These are phyloP conservation scores for Madurella mycetomatis DNA, from an alignment of 2,329 filamentous ascomycete genomes.

Conservation along the genomic window DNA sequence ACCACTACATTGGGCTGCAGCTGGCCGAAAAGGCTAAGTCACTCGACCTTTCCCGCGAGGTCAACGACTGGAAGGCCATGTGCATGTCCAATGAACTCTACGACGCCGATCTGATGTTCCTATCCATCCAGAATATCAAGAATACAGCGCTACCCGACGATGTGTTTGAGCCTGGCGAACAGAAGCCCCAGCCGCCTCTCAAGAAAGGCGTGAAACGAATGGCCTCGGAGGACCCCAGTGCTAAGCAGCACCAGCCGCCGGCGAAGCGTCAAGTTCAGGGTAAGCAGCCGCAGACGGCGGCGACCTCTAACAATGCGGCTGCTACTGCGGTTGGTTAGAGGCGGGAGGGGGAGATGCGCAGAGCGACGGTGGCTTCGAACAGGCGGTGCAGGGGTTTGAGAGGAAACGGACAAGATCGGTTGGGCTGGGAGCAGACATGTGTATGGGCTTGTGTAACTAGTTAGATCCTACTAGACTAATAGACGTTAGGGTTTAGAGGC, in stretches of 20 bases:
- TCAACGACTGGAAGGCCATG: conserved; percentile 79
- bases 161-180: conserved; percentile 78
- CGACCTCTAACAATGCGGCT: conserved; percentile 4
- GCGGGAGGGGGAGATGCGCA: neutral
- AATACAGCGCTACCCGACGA: conserved; percentile 88
- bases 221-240: conserved; percentile 31
- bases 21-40: conserved; percentile 66
- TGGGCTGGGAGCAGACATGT: neutral
- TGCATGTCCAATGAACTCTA: conserved; percentile 74
- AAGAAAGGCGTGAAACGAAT: conserved; percentile 50
- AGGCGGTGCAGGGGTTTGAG: neutral
- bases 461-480: conserved; percentile 32
- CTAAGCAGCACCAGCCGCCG: conserved; percentile 30
- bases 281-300: conserved; percentile 2
- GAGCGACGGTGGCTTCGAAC: neutral
- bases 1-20: conserved; percentile 89
- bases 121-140: conserved; percentile 72
- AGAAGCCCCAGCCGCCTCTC: conserved; percentile 55
- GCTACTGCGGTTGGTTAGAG: neutral
- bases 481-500: conserved; percentile 34
- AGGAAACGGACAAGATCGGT: neutral
- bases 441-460: conserved; percentile 30
- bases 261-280: conserved; percentile 44
- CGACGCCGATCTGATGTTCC: conserved; percentile 67
- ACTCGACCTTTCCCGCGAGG: conserved; percentile 74